Conservation (phyloP, 2,329 filamentous ascomycete genomes). For the Seiridium unicorne region DNA sequence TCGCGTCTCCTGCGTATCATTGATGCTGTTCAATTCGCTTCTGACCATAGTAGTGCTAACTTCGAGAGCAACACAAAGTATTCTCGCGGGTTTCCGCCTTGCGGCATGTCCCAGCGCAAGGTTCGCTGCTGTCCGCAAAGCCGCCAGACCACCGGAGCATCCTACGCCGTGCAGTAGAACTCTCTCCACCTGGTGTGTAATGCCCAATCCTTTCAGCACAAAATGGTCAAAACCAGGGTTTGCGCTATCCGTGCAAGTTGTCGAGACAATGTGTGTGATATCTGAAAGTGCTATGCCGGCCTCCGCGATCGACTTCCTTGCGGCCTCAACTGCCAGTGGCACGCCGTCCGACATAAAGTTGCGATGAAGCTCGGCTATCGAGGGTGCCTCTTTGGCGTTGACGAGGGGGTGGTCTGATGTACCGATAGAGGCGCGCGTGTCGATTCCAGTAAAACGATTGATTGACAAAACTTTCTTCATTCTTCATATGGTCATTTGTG, state of each 20-base stretch:
- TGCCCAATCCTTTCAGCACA: constrained; percentile 56
- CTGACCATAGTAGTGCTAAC: constrained; percentile 60
- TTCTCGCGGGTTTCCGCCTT: constrained; percentile 56
- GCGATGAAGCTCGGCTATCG: constrained; percentile 53
- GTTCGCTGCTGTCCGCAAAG: constrained; percentile 62
- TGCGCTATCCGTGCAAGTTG: constrained; percentile 67
- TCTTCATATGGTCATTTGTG: constrained; percentile 30
- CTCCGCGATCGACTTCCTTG: constrained; percentile 54
- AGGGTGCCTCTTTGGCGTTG: constrained; percentile 51
- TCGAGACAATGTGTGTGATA: constrained; percentile 67
- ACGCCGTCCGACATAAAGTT: constrained; percentile 57
- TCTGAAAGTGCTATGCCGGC: constrained; percentile 47
- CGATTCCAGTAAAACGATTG: constrained; percentile 65
- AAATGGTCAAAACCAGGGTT: constrained; percentile 69
- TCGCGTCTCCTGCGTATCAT: constrained; percentile 56
- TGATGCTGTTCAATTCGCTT: constrained; percentile 63
- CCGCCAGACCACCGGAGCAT: constrained; percentile 63
- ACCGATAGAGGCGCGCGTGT: constrained; percentile 60
- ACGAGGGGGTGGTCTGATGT: constrained; percentile 59
- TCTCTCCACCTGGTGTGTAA: constrained; percentile 60
- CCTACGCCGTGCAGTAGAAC: constrained; percentile 66
- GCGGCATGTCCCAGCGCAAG: constrained; percentile 62
- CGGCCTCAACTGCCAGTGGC: constrained; percentile 54
- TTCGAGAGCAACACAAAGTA: constrained; percentile 65
- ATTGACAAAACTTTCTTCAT: constrained; percentile 63